These are phyloP conservation scores for Teratosphaeria viscida DNA, from an alignment of 2,329 filamentous ascomycete genomes.

Conservation along the genomic window DNA sequence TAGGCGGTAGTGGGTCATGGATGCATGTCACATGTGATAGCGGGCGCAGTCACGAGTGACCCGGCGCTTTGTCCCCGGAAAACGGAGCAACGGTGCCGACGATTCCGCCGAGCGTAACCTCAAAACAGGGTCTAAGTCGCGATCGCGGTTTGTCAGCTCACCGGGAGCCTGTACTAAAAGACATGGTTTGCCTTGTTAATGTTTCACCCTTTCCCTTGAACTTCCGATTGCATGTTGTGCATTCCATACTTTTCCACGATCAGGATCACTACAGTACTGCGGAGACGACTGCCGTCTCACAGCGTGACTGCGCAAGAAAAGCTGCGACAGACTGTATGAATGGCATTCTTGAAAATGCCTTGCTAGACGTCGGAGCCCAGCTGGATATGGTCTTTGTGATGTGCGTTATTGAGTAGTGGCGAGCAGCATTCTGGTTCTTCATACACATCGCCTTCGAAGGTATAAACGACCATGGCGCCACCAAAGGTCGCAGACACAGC, in stretches of 20 bases:
- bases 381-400: background rate
- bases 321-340: background rate
- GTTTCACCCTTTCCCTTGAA: background rate
- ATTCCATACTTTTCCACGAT: background rate
- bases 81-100: background rate
- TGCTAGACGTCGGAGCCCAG: background rate
- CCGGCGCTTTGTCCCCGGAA: background rate
- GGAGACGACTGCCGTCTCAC: no score
- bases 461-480: constrained; percentile 10
- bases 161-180: background rate
- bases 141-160: background rate
- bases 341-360: background rate
- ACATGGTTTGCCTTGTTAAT: background rate
- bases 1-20: no score
- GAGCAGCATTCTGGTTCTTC: background rate
- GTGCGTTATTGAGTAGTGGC: background rate
- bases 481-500: constrained; percentile 8
- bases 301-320: no score
- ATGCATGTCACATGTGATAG: background rate
- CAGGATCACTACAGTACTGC: background rate
- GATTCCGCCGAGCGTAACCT: background rate
- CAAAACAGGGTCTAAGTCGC: background rate
- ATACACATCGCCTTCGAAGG: background rate
- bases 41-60: background rate
- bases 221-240: no score